Evolutionary conservation across 768 basidiomycete genomes (phyloP), one percentile per base, ranked within the genome.

Genomic region (Candolleomyces efflorescens): DNA sequence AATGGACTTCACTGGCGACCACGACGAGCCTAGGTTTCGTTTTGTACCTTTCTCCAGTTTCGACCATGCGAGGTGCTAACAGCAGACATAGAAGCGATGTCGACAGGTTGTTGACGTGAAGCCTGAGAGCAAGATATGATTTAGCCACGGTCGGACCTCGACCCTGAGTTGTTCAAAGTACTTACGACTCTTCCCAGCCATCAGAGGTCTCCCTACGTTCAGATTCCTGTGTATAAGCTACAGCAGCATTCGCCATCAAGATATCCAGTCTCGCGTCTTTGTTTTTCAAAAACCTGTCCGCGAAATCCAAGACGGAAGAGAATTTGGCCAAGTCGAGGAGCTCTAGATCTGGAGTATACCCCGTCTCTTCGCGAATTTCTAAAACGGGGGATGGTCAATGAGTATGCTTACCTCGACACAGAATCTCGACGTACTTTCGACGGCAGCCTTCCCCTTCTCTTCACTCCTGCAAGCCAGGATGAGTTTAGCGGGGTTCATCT

Each of bases 111-210:
- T 82, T 81, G 39, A 78, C 74, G 61, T 82, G 79, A 0, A 81
- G 52, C 12, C 80, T 83, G 32, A 32, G 32, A 11, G 32, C 38
- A 15, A 10, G 6, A 23, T 3, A 12, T 10, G 12, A 20, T 17
- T 26, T 15, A 18, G 44, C n/a, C 46, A 10, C 26, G 20, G 18
- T 45, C 24, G 26, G 47, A 23, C 23, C 17, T 38, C 15, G 3
- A 38, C 38, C 24, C 11, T 58, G 22, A 49, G 44, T 6, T 32
- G 11, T 32, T 32, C 32, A 15, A 9, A 37, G 5, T 38, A 38
- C 72, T 3, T 50, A 81, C 82, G 60, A 65, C 11, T 65, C 50
- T 58, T 83, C 82, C 78, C 77, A 83, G 6, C 78, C 81, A 63
- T 82, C 76, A 0, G 53, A 36, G 5, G 55, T 62, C 5, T 48